Conservation (phyloP, 805 yeast genomes). For the Metschnikowia henanensis region DNA sequence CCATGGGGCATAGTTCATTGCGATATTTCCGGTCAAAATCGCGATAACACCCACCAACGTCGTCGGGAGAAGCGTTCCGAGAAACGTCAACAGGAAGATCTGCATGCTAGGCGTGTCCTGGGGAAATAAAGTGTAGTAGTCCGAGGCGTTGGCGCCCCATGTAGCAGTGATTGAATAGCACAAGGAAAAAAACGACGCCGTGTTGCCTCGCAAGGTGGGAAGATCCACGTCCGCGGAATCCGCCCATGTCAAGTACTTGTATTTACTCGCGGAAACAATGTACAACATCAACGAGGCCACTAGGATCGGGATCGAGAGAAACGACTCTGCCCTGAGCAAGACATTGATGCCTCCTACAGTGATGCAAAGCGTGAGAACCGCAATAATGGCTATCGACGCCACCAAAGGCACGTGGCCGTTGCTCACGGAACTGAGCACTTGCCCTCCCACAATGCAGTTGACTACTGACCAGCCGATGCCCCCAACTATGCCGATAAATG, state of each 20-base stretch:
- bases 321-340: constrained; percentile 29
- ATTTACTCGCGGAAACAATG: constrained; percentile 17
- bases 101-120: constrained; percentile 27
- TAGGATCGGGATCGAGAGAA: constrained; percentile 30
- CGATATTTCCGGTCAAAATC: constrained; percentile 31
- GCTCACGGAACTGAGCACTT: constrained; percentile 24
- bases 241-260: not conserved
- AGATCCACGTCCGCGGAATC: constrained; percentile 8
- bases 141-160: constrained; percentile 38
- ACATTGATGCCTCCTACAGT: constrained; percentile 35
- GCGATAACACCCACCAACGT: constrained; percentile 36
- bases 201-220: constrained; percentile 28
- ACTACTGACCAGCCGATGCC: constrained; percentile 41
- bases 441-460: constrained; percentile 40
- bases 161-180: constrained; percentile 38
- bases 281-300: constrained; percentile 31
- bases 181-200: constrained; percentile 36
- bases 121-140: constrained; percentile 35
- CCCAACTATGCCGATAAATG: constrained; percentile 31
- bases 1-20: constrained; percentile 34
- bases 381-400: constrained; percentile 22
- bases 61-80: constrained; percentile 30
- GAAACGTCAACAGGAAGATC: constrained; percentile 29
- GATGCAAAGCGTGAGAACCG: constrained; percentile 27
- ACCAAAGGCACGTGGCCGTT: constrained; percentile 8